Evolutionary conservation across 2,329 filamentous ascomycete species (phyloP), one percentile per base, ranked within the genome.

Genomic region (Exophiala viscosa): DNA sequence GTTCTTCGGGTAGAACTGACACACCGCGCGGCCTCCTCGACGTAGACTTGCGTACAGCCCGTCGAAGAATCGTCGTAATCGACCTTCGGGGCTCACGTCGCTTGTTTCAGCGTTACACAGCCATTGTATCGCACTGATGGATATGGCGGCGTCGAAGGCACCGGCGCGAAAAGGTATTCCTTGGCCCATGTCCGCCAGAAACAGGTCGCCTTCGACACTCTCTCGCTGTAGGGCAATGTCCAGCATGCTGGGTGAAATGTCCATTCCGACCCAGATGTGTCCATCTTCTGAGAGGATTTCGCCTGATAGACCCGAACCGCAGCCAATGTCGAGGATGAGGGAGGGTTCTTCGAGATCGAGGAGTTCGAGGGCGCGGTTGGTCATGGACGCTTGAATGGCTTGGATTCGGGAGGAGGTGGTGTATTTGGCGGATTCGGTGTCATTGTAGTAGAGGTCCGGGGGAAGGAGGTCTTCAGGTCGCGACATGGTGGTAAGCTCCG

Each of bases 1-100:
- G 69, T 99, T 97, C 74, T 96, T 96, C 2, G 93, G 93, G 69
- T 99, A 99, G 70, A 99, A 99, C 66, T 99, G 93, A 68, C 91
- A 96, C 11, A 97, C 92, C 0, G 93, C 93, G 34, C 90, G 81
- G 1, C 90, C 93, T 5, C 93, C 93, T 15, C 93, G 78, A 59
- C 85, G 83, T 58, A 99, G 73, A 55, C 84, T 85, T 0, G 90
- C 87, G 71, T 97, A 99, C 1, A 99, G 73, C 0, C 90, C 90
- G 64, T 95, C 90, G 70, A 99, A 99, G 67, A 99, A 99, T 40
- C 92, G 78, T 3, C 82, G 80, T 20, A 99, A 72, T 5, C 93
- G 77, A 0, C 87, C 89, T 23, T 87, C 81, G 1, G 90, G 87
- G 1, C 82, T 88, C 0, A 93, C 91, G 23, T 51, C 58, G 40